Evolutionary conservation across 352 stramenopile genomes (phyloP).

Genomic region (Phytophthora parvispora): DNA sequence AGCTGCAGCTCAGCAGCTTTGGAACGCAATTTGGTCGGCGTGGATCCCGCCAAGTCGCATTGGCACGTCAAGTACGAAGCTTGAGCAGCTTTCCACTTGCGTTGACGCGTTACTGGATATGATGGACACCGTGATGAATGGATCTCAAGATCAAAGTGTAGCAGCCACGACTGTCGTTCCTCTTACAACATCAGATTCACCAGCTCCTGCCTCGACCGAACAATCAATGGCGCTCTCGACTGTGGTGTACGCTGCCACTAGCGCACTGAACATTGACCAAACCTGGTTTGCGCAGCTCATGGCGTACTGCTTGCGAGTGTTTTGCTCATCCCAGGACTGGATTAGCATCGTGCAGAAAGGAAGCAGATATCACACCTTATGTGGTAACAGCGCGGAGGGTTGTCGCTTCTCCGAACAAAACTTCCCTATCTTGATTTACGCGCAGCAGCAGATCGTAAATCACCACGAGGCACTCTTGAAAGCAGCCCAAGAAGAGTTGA

Average conservation of each 20-base stretch:
- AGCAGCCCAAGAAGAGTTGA: slow-evolving; percentile 38
- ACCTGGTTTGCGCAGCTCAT: slow-evolving; percentile 64
- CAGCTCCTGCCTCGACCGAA: background rate
- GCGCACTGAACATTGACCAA: slow-evolving; percentile 46
- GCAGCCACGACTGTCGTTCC: background rate
- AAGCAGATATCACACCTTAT: slow-evolving; percentile 59
- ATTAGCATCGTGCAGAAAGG: slow-evolving; percentile 66
- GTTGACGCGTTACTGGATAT: slow-evolving; percentile 64
- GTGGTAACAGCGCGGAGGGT: slow-evolving; percentile 33
- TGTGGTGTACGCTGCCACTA: slow-evolving; percentile 43
- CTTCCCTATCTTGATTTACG: slow-evolving; percentile 66
- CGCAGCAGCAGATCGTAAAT: slow-evolving; percentile 68
- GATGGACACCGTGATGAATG: slow-evolving; percentile 45
- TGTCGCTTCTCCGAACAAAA: slow-evolving; percentile 71
- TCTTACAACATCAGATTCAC: background rate
- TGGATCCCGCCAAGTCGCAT: slow-evolving; percentile 65
- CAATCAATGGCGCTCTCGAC: slow-evolving; percentile 46
- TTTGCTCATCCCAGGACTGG: slow-evolving; percentile 55
- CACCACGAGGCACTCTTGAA: slow-evolving; percentile 43
- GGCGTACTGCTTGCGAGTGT: slow-evolving; percentile 42
- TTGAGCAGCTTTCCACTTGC: slow-evolving; percentile 42
- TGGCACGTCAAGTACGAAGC: slow-evolving; percentile 1
- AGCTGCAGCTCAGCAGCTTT: slow-evolving; percentile 59
- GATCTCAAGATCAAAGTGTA: slow-evolving; percentile 4
- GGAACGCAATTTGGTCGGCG: slow-evolving; percentile 60